These are phyloP conservation scores for Oryza glaberrima DNA, from an alignment of 176 grass and related monocot species.

Conservation along the genomic window DNA sequence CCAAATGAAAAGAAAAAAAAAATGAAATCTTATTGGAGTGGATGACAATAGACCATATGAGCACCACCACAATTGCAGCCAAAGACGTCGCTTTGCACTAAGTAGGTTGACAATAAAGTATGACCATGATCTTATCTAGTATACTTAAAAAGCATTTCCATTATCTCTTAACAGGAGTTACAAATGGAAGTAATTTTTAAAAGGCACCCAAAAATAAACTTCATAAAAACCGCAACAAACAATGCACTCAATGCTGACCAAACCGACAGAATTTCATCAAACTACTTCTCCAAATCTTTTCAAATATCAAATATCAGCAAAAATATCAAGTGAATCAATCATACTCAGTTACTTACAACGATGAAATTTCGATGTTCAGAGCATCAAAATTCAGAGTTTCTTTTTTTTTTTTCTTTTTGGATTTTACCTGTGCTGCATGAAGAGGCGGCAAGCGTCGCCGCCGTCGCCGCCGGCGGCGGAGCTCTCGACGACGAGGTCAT, in stretches of 20 bases:
- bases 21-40: slow-evolving; percentile 36
- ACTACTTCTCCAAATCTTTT: not conserved
- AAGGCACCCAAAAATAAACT: slow-evolving; percentile 42
- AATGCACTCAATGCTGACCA: slow-evolving; percentile 3
- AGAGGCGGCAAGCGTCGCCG: slow-evolving; percentile 34
- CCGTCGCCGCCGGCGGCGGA: slow-evolving; percentile 2
- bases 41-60: slow-evolving; percentile 19
- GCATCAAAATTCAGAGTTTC: not conserved
- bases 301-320: not conserved
- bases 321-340: not conserved
- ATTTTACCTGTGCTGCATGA: slow-evolving; percentile 16
- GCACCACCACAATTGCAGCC: slow-evolving; percentile 13
- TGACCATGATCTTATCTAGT: slow-evolving; percentile 53
- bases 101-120: slow-evolving; percentile 47
- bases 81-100: slow-evolving; percentile 40
- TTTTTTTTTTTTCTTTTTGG: not conserved
- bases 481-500: slow-evolving; percentile 66
- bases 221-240: slow-evolving; percentile 2
- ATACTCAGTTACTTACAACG: not conserved
- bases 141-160: slow-evolving; percentile 49
- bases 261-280: not conserved
- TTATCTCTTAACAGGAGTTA: slow-evolving; percentile 35
- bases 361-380: not conserved
- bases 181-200: slow-evolving; percentile 21
- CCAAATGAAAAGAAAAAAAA: slow-evolving; percentile 33